Conservation (phyloP, 192 early-diverging fungal species). For the Umbelopsis isabellina region DNA sequence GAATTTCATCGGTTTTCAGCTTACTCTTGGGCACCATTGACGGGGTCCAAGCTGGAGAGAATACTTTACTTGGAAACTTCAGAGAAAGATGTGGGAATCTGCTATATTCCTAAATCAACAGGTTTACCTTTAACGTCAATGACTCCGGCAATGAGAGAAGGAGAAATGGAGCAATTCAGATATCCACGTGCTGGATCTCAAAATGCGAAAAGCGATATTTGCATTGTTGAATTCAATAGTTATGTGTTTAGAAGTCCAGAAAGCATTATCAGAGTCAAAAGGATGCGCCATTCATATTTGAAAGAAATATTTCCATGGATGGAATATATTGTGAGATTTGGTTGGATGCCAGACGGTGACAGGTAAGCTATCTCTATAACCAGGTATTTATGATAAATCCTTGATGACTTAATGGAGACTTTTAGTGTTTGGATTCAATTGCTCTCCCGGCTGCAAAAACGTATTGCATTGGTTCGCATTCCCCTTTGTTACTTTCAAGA, state of each 20-base stretch:
- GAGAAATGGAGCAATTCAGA: constrained; percentile 51
- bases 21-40: constrained; percentile 59
- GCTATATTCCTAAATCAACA: constrained; percentile 9
- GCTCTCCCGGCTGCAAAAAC: constrained; percentile 55
- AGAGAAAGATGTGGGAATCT: constrained; percentile 57
- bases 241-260: constrained; percentile 26
- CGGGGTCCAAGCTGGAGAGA: constrained; percentile 30
- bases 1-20: constrained; percentile 69
- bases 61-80: constrained; percentile 65
- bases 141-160: constrained; percentile 31
- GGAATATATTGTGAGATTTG: constrained; percentile 69
- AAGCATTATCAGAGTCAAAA: constrained; percentile 43
- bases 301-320: constrained; percentile 63
- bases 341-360: constrained; percentile 62
- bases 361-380: constrained; percentile 35
- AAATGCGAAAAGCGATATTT: constrained; percentile 57
- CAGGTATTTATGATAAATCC: neutral
- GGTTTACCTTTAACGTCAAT: constrained; percentile 17
- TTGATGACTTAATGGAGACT: neutral
- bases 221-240: constrained; percentile 57
- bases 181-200: constrained; percentile 65
- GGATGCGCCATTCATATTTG: constrained; percentile 44
- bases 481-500: constrained; percentile 46
- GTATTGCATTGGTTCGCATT: constrained; percentile 55
- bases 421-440: constrained; percentile 62